Percentiles rank a stretch among this genome's conserved stretches.
phyloP scores from a whole-genome alignment of 1,284 basidiomycete genomes.

The Megacollybia platyphylla region DNA sequence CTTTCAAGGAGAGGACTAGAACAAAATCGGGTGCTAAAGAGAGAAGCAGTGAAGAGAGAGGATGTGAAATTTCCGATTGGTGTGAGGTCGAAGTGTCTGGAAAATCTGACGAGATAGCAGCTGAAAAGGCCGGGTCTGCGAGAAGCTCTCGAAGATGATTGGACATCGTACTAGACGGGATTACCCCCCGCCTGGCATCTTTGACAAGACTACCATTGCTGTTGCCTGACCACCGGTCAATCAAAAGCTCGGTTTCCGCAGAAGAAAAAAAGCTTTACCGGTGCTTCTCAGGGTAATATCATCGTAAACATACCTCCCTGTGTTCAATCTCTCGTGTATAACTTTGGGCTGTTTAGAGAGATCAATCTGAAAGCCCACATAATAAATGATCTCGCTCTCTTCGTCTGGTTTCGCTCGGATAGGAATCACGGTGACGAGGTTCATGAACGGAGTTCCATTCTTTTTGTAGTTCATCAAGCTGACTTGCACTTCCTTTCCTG shows the following conservation, averaged over 20 bases:
- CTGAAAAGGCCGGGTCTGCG: too few species aligned
- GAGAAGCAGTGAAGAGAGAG: constrained; percentile 47
- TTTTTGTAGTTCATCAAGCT: constrained; percentile 83
- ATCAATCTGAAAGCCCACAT: constrained; percentile 91
- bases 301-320: constrained; percentile 63
- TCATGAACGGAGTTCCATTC: constrained; percentile 78
- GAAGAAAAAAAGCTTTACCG: too few species aligned
- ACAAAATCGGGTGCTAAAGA: constrained; percentile 69
- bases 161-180: too few species aligned
- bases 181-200: too few species aligned
- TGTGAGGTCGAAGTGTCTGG: neutral
- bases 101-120: too few species aligned
- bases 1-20: constrained; percentile 86
- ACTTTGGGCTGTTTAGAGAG: constrained; percentile 78
- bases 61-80: neutral
- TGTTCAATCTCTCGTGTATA: constrained; percentile 65
- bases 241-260: too few species aligned
- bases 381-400: constrained; percentile 59
- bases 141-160: too few species aligned
- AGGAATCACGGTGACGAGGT: constrained; percentile 78
- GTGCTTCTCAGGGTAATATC: constrained; percentile 14
- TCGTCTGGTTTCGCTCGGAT: constrained; percentile 55
- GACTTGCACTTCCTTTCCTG: constrained; percentile 81
- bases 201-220: too few species aligned
- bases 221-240: too few species aligned